These are phyloP conservation scores for Peterozyma toletana DNA, from an alignment of 805 yeast species.

Conservation along the genomic window DNA sequence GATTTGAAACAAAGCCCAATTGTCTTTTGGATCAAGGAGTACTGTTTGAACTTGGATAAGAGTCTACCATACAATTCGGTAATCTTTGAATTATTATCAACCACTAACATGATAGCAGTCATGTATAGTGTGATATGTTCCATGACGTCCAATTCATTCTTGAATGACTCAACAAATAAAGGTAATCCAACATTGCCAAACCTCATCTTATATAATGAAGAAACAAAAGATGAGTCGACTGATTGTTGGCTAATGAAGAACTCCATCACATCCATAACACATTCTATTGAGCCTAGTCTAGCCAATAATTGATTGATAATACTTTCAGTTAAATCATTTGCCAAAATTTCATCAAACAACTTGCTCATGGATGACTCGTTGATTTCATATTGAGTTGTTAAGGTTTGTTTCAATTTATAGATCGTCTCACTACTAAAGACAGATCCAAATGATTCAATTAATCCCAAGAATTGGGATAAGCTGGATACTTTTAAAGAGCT, in stretches of 20 bases:
- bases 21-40: conserved; percentile 6
- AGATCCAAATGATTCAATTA: conserved; percentile 27
- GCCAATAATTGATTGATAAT: conserved; percentile 30
- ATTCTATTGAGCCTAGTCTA: conserved; percentile 29
- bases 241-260: conserved; percentile 23
- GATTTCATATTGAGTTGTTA: conserved; percentile 24
- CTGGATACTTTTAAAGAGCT: background rate
- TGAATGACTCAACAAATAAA: conserved; percentile 14
- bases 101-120: conserved; percentile 19
- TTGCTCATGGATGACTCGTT: conserved; percentile 24
- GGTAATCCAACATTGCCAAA: conserved; percentile 18
- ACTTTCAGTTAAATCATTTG: conserved; percentile 30
- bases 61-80: conserved; percentile 15
- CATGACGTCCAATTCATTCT: conserved; percentile 8
- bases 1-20: background rate
- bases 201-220: conserved; percentile 12
- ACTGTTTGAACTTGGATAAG: conserved; percentile 3
- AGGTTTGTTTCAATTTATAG: conserved; percentile 20
- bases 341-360: conserved; percentile 34
- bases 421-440: conserved; percentile 30
- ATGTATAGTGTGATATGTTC: conserved; percentile 16
- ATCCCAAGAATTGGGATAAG: conserved; percentile 16
- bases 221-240: conserved; percentile 10
- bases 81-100: conserved; percentile 22
- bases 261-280: conserved; percentile 27